Evolutionary conservation across 129 eudicot species (phyloP), one percentile per base, ranked within the genome.

Genomic region (Mikania micrantha): DNA sequence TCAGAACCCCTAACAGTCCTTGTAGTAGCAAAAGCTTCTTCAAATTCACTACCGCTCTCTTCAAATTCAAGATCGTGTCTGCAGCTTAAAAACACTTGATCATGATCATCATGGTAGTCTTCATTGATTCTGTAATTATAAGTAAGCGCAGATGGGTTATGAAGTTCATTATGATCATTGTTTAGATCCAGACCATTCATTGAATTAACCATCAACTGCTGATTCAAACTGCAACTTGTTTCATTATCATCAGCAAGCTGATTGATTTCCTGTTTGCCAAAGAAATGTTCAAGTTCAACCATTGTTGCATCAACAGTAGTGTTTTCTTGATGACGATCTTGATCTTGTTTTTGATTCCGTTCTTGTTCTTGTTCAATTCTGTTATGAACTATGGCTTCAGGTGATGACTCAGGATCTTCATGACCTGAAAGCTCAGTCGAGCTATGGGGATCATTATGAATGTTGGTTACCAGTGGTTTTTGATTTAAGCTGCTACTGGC

Each of bases 351-450:
- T 12, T 9, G 24, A 28, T 24, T 21, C 0, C 17, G 60, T 21
- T 63, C 49, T 50, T 63, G 77, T 17, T 47, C 59, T 9, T 45
- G 61, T 10, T 60, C 64, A 6, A 24, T 66, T 74, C 61, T 73
- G 24, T n/a, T 69, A 39, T 56, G 74, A 32, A 39, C 73, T 48
- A 20, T 20, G 62, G 67, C 53, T 67, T 79, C 87, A 4, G 74
- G 74, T 2, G 79, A 74, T 10, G 81, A 77, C 24, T 64, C 83
- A 5, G 77, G 79, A 71, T 73, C 78, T 22, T 77, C 85, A 4
- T 73, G 79, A 64, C 78, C 75, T 5, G 78, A 73, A 17, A 82
- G 73, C 36, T 66, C 81, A 6, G 67, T 65, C 5, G 79, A 70
- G 75, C 74, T 60, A 27, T 74, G 76, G 32, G 78, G 77, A 63